These are phyloP conservation scores for Salix caprea DNA, from an alignment of 345 rosid species.

Conservation along the genomic window DNA sequence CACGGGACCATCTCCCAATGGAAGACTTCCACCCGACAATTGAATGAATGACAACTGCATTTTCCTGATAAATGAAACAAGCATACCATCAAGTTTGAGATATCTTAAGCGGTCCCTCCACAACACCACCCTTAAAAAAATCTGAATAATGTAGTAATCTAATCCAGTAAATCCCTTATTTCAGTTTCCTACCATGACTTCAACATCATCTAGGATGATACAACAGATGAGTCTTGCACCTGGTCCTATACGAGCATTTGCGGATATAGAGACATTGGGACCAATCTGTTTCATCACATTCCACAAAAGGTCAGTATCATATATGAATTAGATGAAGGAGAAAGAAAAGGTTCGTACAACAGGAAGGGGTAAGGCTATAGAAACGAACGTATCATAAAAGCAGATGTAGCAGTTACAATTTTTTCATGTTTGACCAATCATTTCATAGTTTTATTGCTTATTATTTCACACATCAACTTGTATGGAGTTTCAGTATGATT, in stretches of 20 bases:
- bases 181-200: conserved; percentile 23
- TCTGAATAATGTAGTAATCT: neutral
- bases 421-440: neutral
- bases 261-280: conserved; percentile 33
- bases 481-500: neutral
- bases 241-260: conserved; percentile 29
- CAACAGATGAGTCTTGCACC: conserved; percentile 30
- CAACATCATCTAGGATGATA: conserved; percentile 28
- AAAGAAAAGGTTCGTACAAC: neutral
- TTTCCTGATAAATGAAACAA: conserved; percentile 18
- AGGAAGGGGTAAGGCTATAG: neutral
- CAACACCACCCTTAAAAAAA: neutral
- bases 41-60: conserved; percentile 30
- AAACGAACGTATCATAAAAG: neutral
- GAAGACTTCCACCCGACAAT: conserved; percentile 34
- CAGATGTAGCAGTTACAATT: neutral
- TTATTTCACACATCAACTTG: neutral
- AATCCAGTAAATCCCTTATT: neutral
- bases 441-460: neutral
- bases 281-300: conserved; percentile 26
- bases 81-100: neutral
- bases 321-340: neutral
- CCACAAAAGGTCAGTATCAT: neutral
- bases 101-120: neutral
- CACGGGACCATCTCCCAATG: conserved; percentile 30